Evolutionary conservation across 2,329 filamentous ascomycete genomes (phyloP).

Genomic region (Lachnellula arida): DNA sequence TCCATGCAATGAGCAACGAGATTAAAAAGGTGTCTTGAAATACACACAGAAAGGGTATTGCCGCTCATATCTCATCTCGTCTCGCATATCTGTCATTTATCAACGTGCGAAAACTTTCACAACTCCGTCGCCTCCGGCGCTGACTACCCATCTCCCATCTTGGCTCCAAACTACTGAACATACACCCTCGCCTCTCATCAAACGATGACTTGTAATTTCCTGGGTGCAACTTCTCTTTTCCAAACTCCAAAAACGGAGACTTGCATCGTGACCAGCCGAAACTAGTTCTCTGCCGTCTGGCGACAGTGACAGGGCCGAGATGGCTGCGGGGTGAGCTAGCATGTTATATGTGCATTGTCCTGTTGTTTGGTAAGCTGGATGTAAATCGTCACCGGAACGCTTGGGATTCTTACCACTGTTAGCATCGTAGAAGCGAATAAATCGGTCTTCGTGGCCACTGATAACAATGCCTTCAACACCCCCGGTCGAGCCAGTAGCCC

Average conservation of each 20-base stretch:
- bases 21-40: not conserved
- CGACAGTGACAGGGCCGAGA: constrained; percentile 85
- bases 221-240: constrained; percentile 95
- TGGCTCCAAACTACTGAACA: constrained; percentile 94
- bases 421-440: constrained; percentile 95
- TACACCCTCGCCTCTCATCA: constrained; percentile 94
- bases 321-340: constrained; percentile 91
- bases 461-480: constrained; percentile 92
- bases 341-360: constrained; percentile 99
- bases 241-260: constrained; percentile 92
- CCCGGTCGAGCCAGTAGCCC: constrained; percentile 73
- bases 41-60: not conserved
- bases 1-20: not conserved
- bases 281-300: constrained; percentile 93
- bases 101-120: constrained; percentile 81
- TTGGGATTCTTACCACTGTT: constrained; percentile 76
- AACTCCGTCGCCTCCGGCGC: constrained; percentile 88
- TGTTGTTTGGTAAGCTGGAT: constrained; percentile 35
- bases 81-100: not conserved
- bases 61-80: not conserved
- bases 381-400: not conserved
- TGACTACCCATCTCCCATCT: constrained; percentile 91
- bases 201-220: constrained; percentile 86
- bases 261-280: constrained; percentile 92
- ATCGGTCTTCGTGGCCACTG: constrained; percentile 93